Conservation (phyloP, 768 basidiomycete genomes). For the Mycena galericulata region DNA sequence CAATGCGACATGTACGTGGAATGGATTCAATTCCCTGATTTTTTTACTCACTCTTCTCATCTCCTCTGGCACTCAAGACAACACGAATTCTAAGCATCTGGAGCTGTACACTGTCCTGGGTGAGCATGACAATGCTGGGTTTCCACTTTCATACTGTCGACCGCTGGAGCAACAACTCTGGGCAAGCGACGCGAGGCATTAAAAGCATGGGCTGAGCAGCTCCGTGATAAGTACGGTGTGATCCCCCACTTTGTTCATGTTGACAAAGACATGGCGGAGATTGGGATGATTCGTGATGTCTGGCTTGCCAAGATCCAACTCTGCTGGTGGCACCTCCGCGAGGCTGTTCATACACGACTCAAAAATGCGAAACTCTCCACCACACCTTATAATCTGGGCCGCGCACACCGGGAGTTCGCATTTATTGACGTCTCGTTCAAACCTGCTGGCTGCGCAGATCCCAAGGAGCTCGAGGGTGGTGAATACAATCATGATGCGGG, state of each 20-base stretch:
- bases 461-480: not conserved
- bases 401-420: slow-evolving; percentile 22
- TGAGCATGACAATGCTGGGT: slow-evolving; percentile 40
- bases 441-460: not conserved
- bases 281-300: slow-evolving; percentile 4
- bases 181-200: slow-evolving; percentile 35
- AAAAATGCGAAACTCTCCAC: slow-evolving; percentile 23
- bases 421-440: slow-evolving; percentile 30
- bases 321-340: slow-evolving; percentile 31
- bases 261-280: slow-evolving; percentile 37
- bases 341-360: slow-evolving; percentile 14
- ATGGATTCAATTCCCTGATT: too few species aligned
- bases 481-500: too few species aligned
- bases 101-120: slow-evolving; percentile 40
- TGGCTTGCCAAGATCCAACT: slow-evolving; percentile 34
- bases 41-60: not conserved
- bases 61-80: not conserved
- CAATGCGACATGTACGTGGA: slow-evolving; percentile 32
- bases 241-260: slow-evolving; percentile 27
- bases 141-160: slow-evolving; percentile 41
- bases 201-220: slow-evolving; percentile 6
- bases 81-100: slow-evolving; percentile 40
- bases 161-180: slow-evolving; percentile 31
- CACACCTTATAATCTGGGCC: slow-evolving; percentile 24
- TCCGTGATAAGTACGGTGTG: slow-evolving; percentile 27